Conservation (phyloP, 805 yeast species). For the Millerozyma miso region DNA sequence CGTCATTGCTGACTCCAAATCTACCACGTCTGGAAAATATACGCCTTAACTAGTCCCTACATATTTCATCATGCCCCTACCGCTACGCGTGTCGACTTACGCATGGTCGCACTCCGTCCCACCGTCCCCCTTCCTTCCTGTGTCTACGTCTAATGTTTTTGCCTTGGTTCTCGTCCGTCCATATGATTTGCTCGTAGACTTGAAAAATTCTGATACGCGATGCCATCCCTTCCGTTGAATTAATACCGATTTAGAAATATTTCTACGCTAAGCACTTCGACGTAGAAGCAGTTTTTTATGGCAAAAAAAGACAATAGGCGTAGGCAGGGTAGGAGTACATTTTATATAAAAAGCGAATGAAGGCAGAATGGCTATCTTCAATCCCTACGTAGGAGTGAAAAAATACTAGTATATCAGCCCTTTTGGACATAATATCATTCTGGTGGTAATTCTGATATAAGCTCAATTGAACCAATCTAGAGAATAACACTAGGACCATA, state of each 20-base stretch:
- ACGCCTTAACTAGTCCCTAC: neutral
- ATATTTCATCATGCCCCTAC: neutral
- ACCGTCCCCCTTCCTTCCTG: neutral
- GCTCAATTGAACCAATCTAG: neutral
- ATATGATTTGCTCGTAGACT: neutral
- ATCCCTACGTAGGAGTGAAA: neutral
- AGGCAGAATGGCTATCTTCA: neutral
- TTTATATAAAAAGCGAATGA: neutral
- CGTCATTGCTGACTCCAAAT: neutral
- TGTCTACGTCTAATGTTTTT: neutral
- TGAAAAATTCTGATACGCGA: neutral
- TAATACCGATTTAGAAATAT: neutral
- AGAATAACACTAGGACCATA: neutral
- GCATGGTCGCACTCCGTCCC: neutral
- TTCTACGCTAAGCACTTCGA: neutral
- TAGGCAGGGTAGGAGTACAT: neutral
- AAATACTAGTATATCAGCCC: neutral
- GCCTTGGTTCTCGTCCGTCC: neutral
- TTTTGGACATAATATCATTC: neutral
- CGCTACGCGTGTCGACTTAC: neutral
- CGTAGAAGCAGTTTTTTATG: neutral
- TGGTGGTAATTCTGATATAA: neutral
- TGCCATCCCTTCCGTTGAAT: neutral
- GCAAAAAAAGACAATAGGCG: neutral
- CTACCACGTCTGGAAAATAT: neutral